These are phyloP conservation scores for Suillus lakei DNA, from an alignment of 768 basidiomycete genomes.

Conservation along the genomic window DNA sequence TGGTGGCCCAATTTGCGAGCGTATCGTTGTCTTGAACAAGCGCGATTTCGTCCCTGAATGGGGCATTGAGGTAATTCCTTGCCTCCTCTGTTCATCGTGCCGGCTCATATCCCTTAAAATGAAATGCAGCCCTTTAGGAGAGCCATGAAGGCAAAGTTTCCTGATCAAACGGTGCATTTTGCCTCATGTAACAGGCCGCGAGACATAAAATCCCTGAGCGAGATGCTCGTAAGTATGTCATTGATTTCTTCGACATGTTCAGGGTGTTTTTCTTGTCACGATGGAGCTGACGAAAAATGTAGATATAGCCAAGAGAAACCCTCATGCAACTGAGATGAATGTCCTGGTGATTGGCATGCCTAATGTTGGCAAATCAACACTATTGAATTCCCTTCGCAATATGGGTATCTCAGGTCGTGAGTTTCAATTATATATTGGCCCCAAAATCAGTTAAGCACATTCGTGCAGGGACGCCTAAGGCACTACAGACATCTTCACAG, in stretches of 20 bases:
- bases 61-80: conserved; percentile 74
- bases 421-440: conserved; percentile 33
- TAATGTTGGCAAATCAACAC: conserved; percentile 95
- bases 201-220: conserved; percentile 67
- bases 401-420: conserved; percentile 87
- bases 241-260: background rate
- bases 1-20: conserved; percentile 62
- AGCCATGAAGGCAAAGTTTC: conserved; percentile 74
- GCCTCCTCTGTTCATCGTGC: conserved; percentile 13
- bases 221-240: conserved; percentile 76
- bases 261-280: background rate
- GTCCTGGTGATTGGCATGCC: conserved; percentile 98
- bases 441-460: conserved; percentile 7
- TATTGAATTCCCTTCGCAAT: conserved; percentile 87
- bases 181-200: conserved; percentile 71
- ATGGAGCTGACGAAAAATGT: conserved; percentile 1
- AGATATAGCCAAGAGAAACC: conserved; percentile 75
- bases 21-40: conserved; percentile 92
- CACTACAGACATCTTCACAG: conserved; percentile 84
- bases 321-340: conserved; percentile 77
- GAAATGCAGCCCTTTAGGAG: conserved; percentile 66
- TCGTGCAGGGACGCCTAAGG: conserved; percentile 76
- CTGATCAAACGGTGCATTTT: conserved; percentile 70
- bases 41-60: conserved; percentile 88
- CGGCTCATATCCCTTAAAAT: conserved; percentile 14